A percentile compares a stretch with the other conserved stretches of the same genome.
Evolutionary conservation across 805 yeast species (phyloP).

Genomic region (Millerago galiae): DNA sequence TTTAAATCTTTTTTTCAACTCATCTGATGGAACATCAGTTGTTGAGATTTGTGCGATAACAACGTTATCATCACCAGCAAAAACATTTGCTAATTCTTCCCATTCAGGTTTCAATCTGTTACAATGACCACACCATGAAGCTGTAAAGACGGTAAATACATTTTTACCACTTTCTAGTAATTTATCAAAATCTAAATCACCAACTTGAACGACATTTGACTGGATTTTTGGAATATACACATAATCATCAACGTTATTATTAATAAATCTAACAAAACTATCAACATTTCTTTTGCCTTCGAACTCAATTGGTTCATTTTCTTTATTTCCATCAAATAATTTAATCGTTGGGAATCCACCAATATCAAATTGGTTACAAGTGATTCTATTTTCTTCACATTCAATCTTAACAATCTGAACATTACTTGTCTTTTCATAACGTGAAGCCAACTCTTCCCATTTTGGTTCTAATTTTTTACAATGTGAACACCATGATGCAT

Average conservation of each 20-base stretch:
- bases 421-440: constrained; percentile 46
- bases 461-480: constrained; percentile 85
- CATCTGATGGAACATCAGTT: constrained; percentile 37
- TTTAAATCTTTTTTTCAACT: constrained; percentile 32
- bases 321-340: constrained; percentile 67
- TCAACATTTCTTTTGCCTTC: constrained; percentile 68
- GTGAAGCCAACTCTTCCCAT: constrained; percentile 75
- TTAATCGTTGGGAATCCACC: constrained; percentile 89
- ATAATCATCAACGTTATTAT: constrained; percentile 28
- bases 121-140: constrained; percentile 53
- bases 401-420: constrained; percentile 82
- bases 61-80: constrained; percentile 29
- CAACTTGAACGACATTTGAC: constrained; percentile 21
- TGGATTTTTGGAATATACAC: constrained; percentile 22
- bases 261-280: constrained; percentile 60
- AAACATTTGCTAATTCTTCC: constrained; percentile 39
- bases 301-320: constrained; percentile 56
- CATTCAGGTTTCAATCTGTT: constrained; percentile 41
- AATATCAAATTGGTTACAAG: constrained; percentile 56
- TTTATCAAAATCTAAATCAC: constrained; percentile 30
- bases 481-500: constrained; percentile 97
- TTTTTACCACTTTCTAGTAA: constrained; percentile 25
- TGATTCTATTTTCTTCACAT: constrained; percentile 84
- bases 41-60: constrained; percentile 39
- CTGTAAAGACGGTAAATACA: constrained; percentile 34